Evolutionary conservation across 2,329 filamentous ascomycete species (phyloP).

Genomic region (Salinomyces thailandicus): DNA sequence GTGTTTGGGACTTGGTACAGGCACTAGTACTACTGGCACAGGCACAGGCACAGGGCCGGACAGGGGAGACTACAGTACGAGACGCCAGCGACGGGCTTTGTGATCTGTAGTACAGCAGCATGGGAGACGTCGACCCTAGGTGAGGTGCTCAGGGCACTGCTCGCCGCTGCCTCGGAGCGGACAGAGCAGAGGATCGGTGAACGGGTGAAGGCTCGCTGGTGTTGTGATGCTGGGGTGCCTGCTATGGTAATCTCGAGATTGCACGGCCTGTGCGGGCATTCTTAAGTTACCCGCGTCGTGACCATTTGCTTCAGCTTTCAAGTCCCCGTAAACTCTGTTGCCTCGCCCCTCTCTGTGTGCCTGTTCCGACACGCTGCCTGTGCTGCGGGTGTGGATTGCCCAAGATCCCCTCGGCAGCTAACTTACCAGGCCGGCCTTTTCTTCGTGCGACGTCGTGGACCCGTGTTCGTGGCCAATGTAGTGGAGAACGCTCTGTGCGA

Average conservation of each 20-base stretch:
- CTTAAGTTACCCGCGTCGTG: neutral
- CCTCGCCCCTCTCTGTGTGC: neutral
- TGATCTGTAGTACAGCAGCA: neutral
- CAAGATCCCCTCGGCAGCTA: neutral
- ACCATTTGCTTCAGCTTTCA: neutral
- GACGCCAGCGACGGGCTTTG: neutral
- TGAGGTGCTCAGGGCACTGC: conserved; percentile 9
- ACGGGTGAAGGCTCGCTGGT: neutral
- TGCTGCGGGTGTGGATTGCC: neutral
- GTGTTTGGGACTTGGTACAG: neutral
- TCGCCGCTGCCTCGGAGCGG: conserved; percentile 11
- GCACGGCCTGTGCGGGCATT: neutral
- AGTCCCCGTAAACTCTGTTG: neutral
- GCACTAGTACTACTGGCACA: too few species aligned
- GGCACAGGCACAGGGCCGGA: too few species aligned
- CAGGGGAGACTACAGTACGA: too few species aligned
- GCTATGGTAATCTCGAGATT: neutral
- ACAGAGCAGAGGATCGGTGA: conserved; percentile 1
- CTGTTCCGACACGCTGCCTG: neutral
- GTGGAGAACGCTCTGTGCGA: too few species aligned
- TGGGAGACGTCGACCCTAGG: conserved; percentile 4
- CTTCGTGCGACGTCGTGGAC: too few species aligned
- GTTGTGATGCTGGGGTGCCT: neutral
- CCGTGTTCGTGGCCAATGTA: too few species aligned
- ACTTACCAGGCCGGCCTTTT: too few species aligned